Evolutionary conservation across 306 rosid genomes (phyloP).

Genomic region (Arachis hypogaea): DNA sequence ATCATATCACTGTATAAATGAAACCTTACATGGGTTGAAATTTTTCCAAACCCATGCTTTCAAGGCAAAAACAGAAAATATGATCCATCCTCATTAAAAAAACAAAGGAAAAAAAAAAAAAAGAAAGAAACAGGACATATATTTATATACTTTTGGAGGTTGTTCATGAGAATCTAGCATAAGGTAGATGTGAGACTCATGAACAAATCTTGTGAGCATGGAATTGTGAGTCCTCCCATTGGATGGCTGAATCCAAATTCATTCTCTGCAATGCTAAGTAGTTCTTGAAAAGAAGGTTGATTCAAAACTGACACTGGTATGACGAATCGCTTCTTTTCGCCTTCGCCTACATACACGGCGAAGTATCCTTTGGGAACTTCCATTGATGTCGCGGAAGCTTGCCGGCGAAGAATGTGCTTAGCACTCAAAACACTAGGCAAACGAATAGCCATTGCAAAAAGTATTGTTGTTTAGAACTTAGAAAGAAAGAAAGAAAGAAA

Average conservation of each 20-base stretch:
- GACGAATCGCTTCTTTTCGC: constrained; percentile 46
- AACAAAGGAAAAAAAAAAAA: too few relatives aligned
- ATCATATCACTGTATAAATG: not conserved
- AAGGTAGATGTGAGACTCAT: constrained; percentile 42
- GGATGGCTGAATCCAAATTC: constrained; percentile 57
- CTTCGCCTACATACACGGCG: constrained; percentile 62
- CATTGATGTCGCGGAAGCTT: constrained; percentile 21
- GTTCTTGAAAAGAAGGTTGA: constrained; percentile 49
- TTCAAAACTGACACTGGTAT: constrained; percentile 54
- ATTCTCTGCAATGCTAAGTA: constrained; percentile 44
- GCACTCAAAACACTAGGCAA: constrained; percentile 38
- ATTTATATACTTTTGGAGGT: not conserved
- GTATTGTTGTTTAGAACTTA: not conserved
- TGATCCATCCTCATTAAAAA: too few relatives aligned
- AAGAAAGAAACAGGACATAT: too few relatives aligned
- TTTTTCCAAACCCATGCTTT: constrained; percentile 16
- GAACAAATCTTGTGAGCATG: constrained; percentile 53
- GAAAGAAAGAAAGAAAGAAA: not conserved
- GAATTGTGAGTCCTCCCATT: constrained; percentile 56
- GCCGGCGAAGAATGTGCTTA: constrained; percentile 46
- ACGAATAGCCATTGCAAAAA: constrained; percentile 12
- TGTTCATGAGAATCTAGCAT: constrained; percentile 1
- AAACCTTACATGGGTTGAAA: not conserved
- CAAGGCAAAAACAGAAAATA: constrained; percentile 8
- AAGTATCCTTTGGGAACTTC: constrained; percentile 58